These are phyloP conservation scores for Yarrowia sp. DNA, from an alignment of 805 yeast species.

Conservation along the genomic window DNA sequence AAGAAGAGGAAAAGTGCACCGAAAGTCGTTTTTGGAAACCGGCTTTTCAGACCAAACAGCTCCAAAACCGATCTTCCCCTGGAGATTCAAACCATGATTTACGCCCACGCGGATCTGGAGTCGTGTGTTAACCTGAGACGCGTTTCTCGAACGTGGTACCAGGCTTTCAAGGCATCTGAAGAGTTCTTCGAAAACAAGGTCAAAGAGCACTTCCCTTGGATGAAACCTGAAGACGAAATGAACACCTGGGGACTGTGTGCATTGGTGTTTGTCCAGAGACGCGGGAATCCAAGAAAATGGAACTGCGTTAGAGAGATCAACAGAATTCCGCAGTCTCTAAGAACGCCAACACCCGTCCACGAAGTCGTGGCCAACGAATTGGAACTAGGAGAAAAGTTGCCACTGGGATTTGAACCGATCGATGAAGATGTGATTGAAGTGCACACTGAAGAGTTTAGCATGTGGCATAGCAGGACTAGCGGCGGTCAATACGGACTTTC, in stretches of 20 bases:
- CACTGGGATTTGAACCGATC: neutral
- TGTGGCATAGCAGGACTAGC: neutral
- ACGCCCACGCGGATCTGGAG: neutral
- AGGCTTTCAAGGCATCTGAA: neutral
- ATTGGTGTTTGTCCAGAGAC: neutral
- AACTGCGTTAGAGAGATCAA: neutral
- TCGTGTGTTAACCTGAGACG: neutral
- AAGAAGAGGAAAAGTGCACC: neutral
- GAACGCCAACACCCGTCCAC: neutral
- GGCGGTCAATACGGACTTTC: neutral
- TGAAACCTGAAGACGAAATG: neutral
- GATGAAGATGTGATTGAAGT: neutral
- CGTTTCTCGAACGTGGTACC: neutral
- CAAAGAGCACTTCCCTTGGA: constrained; percentile 1
- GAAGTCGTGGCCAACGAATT: neutral
- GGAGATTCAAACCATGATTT: neutral
- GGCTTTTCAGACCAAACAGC: neutral
- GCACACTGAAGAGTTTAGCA: neutral
- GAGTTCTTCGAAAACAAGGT: neutral
- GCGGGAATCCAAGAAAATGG: neutral
- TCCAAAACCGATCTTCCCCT: neutral
- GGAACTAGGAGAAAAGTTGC: neutral
- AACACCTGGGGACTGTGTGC: constrained; percentile 2
- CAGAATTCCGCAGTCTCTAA: neutral
- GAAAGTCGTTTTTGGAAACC: neutral